Evolutionary conservation across 2,329 filamentous ascomycete genomes (phyloP).

Genomic region (Penicillium sp.): DNA sequence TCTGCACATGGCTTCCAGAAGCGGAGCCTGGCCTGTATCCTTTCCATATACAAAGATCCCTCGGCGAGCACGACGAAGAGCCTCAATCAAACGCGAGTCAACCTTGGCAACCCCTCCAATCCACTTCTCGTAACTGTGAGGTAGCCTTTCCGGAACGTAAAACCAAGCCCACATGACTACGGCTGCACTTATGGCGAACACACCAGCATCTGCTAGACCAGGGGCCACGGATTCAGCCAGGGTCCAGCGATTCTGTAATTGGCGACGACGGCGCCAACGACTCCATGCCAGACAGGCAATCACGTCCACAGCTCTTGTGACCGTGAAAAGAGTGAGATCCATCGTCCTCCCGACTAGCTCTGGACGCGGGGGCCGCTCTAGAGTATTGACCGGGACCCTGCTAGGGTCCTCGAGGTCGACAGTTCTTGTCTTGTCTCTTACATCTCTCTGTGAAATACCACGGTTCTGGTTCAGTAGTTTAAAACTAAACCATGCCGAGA

Average conservation of each 20-base stretch:
- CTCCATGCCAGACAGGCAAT: slow-evolving; percentile 69
- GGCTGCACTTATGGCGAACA: slow-evolving; percentile 74
- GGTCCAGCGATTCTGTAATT: slow-evolving; percentile 32
- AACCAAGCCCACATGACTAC: slow-evolving; percentile 91
- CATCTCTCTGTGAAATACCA: slow-evolving; percentile 19
- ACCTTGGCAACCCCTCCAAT: slow-evolving; percentile 77
- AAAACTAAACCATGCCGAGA: slow-evolving; percentile 57
- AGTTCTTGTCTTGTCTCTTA: slow-evolving; percentile 9
- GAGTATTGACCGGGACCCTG: slow-evolving; percentile 7
- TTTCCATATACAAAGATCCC: slow-evolving; percentile 72
- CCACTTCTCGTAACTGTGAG: slow-evolving; percentile 77
- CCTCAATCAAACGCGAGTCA: slow-evolving; percentile 73
- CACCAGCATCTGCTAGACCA: slow-evolving; percentile 63
- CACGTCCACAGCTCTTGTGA: slow-evolving; percentile 73
- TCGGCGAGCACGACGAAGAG: slow-evolving; percentile 68
- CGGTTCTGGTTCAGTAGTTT: slow-evolving; percentile 50
- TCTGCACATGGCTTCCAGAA: slow-evolving; percentile 72
- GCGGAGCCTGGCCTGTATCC: slow-evolving; percentile 69
- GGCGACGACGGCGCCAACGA: slow-evolving; percentile 46
- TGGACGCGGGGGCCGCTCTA: slow-evolving; percentile 25
- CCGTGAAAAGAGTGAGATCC: slow-evolving; percentile 80
- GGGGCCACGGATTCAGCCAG: slow-evolving; percentile 47
- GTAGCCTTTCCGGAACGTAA: slow-evolving; percentile 72
- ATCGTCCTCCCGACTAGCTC: slow-evolving; percentile 72
- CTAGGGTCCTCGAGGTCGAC: slow-evolving; percentile 8